Percentiles rank a stretch among this genome's conserved stretches.
These are phyloP conservation scores for Carpinus fangiana DNA, from an alignment of 306 rosid genomes.

Conservation along the genomic window DNA sequence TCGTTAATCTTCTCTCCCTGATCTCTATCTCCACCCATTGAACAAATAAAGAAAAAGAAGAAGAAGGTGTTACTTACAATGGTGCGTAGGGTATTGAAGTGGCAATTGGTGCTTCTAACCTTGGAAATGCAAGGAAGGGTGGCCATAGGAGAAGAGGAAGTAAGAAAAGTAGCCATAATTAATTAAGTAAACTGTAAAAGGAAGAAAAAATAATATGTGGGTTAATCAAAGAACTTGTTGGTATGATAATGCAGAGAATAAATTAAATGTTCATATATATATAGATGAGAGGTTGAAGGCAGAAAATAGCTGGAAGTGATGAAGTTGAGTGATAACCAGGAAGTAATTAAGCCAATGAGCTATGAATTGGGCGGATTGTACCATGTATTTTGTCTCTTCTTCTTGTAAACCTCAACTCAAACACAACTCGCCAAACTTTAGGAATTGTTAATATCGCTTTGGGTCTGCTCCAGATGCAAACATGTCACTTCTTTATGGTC, in stretches of 20 bases:
- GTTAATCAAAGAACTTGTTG: background rate
- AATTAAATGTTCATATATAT: background rate
- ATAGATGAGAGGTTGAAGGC: background rate
- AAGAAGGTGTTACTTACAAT: conserved; percentile 21
- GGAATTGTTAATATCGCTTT: background rate
- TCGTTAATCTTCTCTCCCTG: background rate
- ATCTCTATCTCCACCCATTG: background rate
- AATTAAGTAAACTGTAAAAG: too few relatives aligned
- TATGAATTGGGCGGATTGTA: conserved; percentile 10
- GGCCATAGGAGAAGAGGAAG: conserved; percentile 26
- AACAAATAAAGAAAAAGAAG: too few relatives aligned
- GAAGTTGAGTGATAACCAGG: background rate
- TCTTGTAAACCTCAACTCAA: conserved; percentile 2
- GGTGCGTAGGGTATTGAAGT: conserved; percentile 19
- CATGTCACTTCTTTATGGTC: too few relatives aligned
- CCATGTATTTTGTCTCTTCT: conserved; percentile 16
- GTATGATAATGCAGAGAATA: background rate
- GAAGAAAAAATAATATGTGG: background rate
- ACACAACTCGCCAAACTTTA: background rate
- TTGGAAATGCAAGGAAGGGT: conserved; percentile 31
- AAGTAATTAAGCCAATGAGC: background rate
- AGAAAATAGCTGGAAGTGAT: background rate
- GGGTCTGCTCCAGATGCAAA: too few relatives aligned
- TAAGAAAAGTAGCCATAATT: conserved; percentile 46
- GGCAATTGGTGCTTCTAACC: conserved; percentile 29